A percentile compares a stretch with the other conserved stretches of the same genome.
These are phyloP conservation scores for Microstegium vimineum DNA, from an alignment of 176 grass and related monocot genomes.

Conservation along the genomic window DNA sequence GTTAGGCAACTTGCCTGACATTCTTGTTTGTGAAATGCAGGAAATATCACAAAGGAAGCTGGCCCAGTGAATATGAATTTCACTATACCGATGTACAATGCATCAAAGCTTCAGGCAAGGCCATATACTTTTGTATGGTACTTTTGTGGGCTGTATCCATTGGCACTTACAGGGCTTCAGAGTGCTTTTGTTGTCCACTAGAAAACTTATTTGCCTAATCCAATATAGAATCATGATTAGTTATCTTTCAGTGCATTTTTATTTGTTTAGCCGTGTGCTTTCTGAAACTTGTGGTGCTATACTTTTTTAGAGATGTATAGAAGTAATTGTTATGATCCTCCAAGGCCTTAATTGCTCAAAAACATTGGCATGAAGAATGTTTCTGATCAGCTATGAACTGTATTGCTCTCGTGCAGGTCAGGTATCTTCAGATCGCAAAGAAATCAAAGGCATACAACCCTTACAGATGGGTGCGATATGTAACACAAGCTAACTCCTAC, in stretches of 20 bases:
- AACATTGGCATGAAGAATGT: background rate
- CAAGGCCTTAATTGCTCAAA: background rate
- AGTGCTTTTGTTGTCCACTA: background rate
- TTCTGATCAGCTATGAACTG: background rate
- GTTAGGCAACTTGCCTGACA: slow-evolving; percentile 1
- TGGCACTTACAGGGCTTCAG: background rate
- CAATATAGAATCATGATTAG: background rate
- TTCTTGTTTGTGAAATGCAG: slow-evolving; percentile 41
- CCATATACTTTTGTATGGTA: background rate
- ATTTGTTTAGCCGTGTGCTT: background rate
- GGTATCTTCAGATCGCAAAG: slow-evolving; percentile 98
- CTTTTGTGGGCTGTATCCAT: background rate
- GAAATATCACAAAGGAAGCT: slow-evolving; percentile 93
- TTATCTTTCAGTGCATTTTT: background rate
- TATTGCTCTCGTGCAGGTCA: slow-evolving; percentile 55
- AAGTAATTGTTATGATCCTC: slow-evolving; percentile 10
- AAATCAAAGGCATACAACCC: slow-evolving; percentile 96
- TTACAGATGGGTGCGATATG: slow-evolving; percentile 96
- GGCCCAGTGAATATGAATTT: slow-evolving; percentile 99
- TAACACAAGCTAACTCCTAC: slow-evolving; percentile 94
- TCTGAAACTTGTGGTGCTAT: background rate
- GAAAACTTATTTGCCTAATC: background rate
- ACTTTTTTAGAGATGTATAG: background rate
- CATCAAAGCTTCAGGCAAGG: slow-evolving; percentile 88
- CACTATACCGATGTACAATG: slow-evolving; percentile 97